Conservation (phyloP, 345 rosid genomes). For the Salix arbutifolia region DNA sequence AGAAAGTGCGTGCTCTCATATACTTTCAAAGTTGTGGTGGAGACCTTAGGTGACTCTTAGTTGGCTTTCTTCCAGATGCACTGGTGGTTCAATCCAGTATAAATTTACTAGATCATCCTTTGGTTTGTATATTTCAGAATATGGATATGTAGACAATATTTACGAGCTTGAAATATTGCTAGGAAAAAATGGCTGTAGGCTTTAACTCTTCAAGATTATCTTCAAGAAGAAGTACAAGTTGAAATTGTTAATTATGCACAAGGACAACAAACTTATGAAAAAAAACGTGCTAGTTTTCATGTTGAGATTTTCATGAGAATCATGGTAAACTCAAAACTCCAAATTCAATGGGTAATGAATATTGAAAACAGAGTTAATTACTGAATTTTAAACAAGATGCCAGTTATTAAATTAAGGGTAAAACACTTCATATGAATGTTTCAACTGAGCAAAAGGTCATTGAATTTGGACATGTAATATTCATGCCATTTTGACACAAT, state of each 20-base stretch:
- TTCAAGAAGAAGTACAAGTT: too few species aligned
- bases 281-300: not conserved
- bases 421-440: not conserved
- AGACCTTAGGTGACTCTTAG: not conserved
- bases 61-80: not conserved
- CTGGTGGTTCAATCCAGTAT: too few species aligned
- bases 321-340: not conserved
- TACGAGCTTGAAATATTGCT: not conserved
- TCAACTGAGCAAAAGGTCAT: not conserved
- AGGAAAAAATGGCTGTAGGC: not conserved
- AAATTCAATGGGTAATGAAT: not conserved
- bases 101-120: not conserved
- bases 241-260: not conserved
- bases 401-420: not conserved
- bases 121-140: not conserved
- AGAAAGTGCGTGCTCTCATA: not conserved
- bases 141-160: not conserved
- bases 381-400: not conserved
- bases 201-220: not conserved
- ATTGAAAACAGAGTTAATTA: not conserved
- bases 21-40: not conserved
- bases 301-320: not conserved
- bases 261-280: not conserved
- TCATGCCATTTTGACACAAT: conserved; percentile 3
- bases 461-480: not conserved